A percentile compares a stretch with the other conserved stretches of the same genome.
phyloP scores from a whole-genome alignment of 2,329 filamentous ascomycete species.

The Knoxdaviesia capensis region DNA sequence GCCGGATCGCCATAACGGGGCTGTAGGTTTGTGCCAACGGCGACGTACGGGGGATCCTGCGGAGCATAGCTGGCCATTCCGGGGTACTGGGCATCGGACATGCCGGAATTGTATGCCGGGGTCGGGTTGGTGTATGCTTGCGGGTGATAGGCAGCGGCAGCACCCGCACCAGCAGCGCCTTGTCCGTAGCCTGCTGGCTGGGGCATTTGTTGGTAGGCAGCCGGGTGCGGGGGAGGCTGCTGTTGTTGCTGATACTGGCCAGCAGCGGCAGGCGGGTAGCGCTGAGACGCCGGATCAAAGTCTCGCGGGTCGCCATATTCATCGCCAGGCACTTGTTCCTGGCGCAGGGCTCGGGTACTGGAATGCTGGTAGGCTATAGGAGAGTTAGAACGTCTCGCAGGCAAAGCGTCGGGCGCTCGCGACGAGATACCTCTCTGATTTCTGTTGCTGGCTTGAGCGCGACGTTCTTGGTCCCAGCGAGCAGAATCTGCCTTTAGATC shows the following conservation, averaged over 20 bases:
- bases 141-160: no score
- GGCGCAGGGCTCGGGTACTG: conserved; percentile 17
- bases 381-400: conserved; percentile 37
- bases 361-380: conserved; percentile 36
- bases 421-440: conserved; percentile 37
- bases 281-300: conserved; percentile 4
- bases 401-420: conserved; percentile 25
- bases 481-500: conserved; percentile 41
- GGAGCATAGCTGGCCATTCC: no score
- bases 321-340: conserved; percentile 3
- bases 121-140: no score
- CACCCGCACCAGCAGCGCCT: no score
- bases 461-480: conserved; percentile 39
- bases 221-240: no score
- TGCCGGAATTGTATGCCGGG: no score
- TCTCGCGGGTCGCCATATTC: neutral
- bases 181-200: no score
- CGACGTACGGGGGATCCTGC: no score
- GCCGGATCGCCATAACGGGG: no score
- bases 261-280: neutral
- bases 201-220: no score
- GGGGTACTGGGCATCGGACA: no score
- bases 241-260: neutral
- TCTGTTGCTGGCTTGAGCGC: conserved; percentile 31
- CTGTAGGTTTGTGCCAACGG: no score